Evolutionary conservation across 2,329 filamentous ascomycete genomes (phyloP).

Genomic region (Chaetomiaceae sp.): DNA sequence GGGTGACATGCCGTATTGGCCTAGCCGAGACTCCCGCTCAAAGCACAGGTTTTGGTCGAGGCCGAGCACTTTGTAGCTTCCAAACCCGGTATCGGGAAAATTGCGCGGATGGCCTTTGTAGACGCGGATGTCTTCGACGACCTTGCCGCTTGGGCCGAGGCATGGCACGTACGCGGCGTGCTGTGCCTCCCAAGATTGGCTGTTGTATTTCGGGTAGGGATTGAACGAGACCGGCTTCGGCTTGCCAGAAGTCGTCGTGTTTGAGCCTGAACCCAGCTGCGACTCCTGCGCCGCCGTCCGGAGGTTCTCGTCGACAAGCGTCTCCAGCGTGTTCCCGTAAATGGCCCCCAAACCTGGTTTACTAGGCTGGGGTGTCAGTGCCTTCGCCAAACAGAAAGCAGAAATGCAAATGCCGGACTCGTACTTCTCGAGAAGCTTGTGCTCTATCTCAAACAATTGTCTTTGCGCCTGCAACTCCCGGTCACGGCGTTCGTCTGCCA

Average conservation of each 20-base stretch:
- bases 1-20: conserved; percentile 54
- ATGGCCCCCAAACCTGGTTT: conserved; percentile 43
- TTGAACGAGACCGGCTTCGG: conserved; percentile 54
- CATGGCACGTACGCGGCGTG: conserved; percentile 58
- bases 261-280: conserved; percentile 25
- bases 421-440: conserved; percentile 32
- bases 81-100: conserved; percentile 57
- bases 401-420: conserved; percentile 10
- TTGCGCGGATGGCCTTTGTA: conserved; percentile 55
- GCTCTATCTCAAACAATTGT: conserved; percentile 36
- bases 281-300: conserved; percentile 27
- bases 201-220: conserved; percentile 68
- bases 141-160: conserved; percentile 55
- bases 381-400: neutral
- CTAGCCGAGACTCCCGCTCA: conserved; percentile 63
- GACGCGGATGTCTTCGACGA: conserved; percentile 55
- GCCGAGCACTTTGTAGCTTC: conserved; percentile 54
- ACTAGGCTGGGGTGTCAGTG: conserved; percentile 26
- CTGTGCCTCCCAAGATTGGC: conserved; percentile 49
- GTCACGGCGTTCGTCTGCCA: conserved; percentile 14
- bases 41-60: conserved; percentile 60
- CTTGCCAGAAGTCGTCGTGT: conserved; percentile 33
- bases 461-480: conserved; percentile 17
- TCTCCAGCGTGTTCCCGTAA: conserved; percentile 51
- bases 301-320: conserved; percentile 36